Conservation (phyloP, 805 yeast genomes). For the Kockiozyma suomiensis region DNA sequence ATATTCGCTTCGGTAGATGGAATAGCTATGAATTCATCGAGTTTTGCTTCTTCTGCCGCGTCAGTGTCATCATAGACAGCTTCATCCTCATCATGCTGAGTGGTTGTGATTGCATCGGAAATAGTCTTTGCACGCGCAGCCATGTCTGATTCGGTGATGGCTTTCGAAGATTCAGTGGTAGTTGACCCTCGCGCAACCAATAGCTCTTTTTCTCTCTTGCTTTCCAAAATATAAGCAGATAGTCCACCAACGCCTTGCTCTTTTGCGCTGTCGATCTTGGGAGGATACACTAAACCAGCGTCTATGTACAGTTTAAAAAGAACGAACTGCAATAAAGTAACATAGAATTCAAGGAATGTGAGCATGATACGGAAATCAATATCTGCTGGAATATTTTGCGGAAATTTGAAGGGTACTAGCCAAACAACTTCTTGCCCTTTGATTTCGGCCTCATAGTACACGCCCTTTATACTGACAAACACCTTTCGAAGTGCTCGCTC, state of each 20-base stretch:
- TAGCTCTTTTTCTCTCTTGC: constrained; percentile 27
- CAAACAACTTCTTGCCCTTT: constrained; percentile 93
- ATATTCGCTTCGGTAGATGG: constrained; percentile 33
- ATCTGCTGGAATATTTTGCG: constrained; percentile 91
- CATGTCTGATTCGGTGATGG: constrained; percentile 30
- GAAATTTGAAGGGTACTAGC: constrained; percentile 97
- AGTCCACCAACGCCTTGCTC: constrained; percentile 89
- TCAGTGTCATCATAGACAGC: constrained; percentile 49
- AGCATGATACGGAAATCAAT: constrained; percentile 96
- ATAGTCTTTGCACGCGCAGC: constrained; percentile 24
- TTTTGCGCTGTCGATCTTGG: constrained; percentile 70
- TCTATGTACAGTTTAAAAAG: constrained; percentile 84
- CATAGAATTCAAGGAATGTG: constrained; percentile 93
- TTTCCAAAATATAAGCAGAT: constrained; percentile 75
- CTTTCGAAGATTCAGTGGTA: constrained; percentile 8
- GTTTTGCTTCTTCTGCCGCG: constrained; percentile 37
- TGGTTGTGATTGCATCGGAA: constrained; percentile 5
- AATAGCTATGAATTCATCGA: constrained; percentile 34
- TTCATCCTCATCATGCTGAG: constrained; percentile 54
- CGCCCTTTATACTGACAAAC: constrained; percentile 95
- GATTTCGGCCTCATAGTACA: constrained; percentile 86
- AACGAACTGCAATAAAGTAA: constrained; percentile 86
- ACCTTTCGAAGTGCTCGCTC: constrained; percentile 83
- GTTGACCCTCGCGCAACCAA: constrained; percentile 38
- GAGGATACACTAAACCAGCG: constrained; percentile 86